Base-by-base conservation (phyloP, 768 basidiomycete species). In the Obba rivulosa region DNA sequence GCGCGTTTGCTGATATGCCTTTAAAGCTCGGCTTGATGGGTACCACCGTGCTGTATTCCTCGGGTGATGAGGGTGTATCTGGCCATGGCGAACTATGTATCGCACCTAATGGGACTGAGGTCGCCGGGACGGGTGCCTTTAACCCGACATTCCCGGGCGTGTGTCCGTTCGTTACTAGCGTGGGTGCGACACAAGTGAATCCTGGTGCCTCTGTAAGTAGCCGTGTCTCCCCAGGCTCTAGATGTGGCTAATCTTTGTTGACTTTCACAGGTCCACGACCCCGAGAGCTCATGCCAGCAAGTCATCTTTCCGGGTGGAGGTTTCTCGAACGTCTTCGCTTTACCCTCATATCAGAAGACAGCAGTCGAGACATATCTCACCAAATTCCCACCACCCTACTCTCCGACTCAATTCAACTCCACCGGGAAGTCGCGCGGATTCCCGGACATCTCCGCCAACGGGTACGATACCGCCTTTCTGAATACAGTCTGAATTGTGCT, bases 21-120 rank as follows among this genome's bases (percentile, higher is more conserved):
- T 28, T 25, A 17, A 43, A 58, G 57, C 46, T 67, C 34, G 61
- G 64, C 8, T 44, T 64, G 25, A 48, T 57, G 51, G 65, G 65
- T 34, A 56, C 57, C 2, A 65, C 73, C 3, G 41, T 76, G 17
- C 53, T 75, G 21, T 76, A 69, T 48, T 62, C 64, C 36, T 70
- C 72, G 4, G 74, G 74, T 20, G 71, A 75, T 43, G 54, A 54
- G 22, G 72, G 73, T 44, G 73, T 74, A 24, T 67, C 69, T 7
- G 71, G 74, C 1, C 40, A 41, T n/a, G 46, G 31, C 4, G 55
- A 52, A 18, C 7, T 47, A 16, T 73, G 72, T 52, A 43, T 72
- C 34, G 56, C 57, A 34, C 21, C 62, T 4, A 50, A 49, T 2
- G 67, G 70, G 58, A 34, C 24, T 47, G 23, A 36, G 20, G 31